phyloP scores from a whole-genome alignment of 2,329 filamentous ascomycete genomes.

The Coleophoma eucalyptorum region DNA sequence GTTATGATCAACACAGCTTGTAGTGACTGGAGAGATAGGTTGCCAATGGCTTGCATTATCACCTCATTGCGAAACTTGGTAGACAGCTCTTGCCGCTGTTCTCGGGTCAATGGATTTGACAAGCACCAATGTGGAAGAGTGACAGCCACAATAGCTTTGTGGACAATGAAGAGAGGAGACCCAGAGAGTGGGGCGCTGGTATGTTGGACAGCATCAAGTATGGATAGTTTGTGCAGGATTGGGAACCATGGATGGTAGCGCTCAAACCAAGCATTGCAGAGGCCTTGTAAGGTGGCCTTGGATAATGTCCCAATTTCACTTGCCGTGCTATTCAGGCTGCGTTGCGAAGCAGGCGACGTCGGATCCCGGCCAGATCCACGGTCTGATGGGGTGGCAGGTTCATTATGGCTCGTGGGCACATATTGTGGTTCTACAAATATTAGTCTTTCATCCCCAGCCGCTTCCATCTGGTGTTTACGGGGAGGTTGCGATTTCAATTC shows the following conservation, averaged over 20 bases:
- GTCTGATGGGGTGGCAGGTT: conserved; percentile 8
- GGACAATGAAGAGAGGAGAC: conserved; percentile 21
- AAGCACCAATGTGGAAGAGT: conserved; percentile 22
- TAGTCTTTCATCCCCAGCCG: not conserved
- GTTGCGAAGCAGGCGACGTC: conserved; percentile 3
- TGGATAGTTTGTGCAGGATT: conserved; percentile 21
- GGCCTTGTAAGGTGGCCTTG: conserved; percentile 10
- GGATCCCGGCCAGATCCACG: conserved; percentile 11
- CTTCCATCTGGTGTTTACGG: not conserved
- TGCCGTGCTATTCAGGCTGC: conserved; percentile 1
- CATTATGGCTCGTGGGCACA: not conserved
- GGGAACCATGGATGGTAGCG: conserved; percentile 33
- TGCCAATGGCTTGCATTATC: conserved; percentile 23
- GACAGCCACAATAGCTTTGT: conserved; percentile 26
- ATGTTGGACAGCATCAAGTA: conserved; percentile 6
- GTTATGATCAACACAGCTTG: conserved; percentile 28
- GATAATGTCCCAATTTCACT: conserved; percentile 5
- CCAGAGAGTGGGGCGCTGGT: not conserved
- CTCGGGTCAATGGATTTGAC: conserved; percentile 16
- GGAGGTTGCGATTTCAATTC: conserved; percentile 9
- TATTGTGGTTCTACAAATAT: not conserved
- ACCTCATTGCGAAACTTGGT: conserved; percentile 22
- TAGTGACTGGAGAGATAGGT: conserved; percentile 25
- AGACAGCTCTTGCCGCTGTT: conserved; percentile 17
- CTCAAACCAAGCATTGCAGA: conserved; percentile 30